phyloP scores from a whole-genome alignment of 345 rosid species.

The Adansonia digitata region DNA sequence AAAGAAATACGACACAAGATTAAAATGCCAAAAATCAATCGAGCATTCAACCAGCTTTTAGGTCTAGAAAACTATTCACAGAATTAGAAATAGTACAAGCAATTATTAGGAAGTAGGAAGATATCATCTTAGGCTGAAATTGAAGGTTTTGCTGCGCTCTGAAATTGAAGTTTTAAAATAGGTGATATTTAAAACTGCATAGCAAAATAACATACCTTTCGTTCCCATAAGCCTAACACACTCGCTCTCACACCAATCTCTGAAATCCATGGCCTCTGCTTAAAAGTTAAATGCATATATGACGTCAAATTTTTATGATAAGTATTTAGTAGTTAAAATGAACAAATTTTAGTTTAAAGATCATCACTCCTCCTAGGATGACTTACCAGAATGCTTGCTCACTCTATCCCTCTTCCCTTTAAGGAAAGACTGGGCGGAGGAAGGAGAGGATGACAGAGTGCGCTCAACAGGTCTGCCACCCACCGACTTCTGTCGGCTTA shows the following conservation, averaged over 20 bases:
- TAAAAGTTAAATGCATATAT: constrained; percentile 17
- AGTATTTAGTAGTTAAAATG: background rate
- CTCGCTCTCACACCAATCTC: constrained; percentile 91
- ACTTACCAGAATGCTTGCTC: constrained; percentile 66
- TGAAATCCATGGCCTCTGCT: constrained; percentile 93
- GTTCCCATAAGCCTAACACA: constrained; percentile 81
- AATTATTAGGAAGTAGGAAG: background rate
- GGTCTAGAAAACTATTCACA: background rate
- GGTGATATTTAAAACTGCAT: background rate
- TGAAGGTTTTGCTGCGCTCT: too few relatives aligned
- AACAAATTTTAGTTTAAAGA: background rate
- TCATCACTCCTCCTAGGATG: background rate
- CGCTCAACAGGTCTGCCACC: constrained; percentile 43
- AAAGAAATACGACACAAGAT: background rate
- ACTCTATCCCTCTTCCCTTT: constrained; percentile 56
- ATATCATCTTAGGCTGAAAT: background rate
- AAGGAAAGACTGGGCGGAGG: constrained; percentile 38
- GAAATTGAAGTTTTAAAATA: background rate
- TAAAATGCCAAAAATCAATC: background rate
- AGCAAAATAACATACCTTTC: constrained; percentile 45
- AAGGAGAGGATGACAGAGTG: constrained; percentile 47
- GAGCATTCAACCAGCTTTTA: background rate
- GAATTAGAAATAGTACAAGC: background rate
- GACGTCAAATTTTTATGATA: constrained; percentile 1
- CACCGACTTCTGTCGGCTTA: constrained; percentile 64